Percentiles rank a stretch among this genome's conserved stretches.
Conservation (phyloP, 495 filamentous ascomycete species). For the Neurospora sp. region DNA sequence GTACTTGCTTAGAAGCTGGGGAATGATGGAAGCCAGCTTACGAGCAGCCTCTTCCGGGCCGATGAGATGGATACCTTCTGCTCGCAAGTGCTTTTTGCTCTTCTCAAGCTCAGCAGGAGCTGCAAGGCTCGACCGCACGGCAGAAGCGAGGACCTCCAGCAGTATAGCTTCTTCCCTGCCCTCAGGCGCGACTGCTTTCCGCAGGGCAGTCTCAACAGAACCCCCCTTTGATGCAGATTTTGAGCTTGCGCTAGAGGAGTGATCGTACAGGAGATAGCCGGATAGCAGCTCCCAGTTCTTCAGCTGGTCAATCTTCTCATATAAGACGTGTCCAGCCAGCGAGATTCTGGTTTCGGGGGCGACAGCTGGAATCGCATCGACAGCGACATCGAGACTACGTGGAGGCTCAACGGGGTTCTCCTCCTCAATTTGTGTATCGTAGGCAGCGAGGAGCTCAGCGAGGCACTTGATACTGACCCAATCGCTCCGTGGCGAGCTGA, state of each 20-base stretch:
- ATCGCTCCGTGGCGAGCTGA: slow-evolving; percentile 58
- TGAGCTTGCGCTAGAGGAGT: slow-evolving; percentile 50
- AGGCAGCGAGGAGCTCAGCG: slow-evolving; percentile 69
- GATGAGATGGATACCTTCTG: slow-evolving; percentile 42
- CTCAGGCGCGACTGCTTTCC: slow-evolving; percentile 56
- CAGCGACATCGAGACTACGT: slow-evolving; percentile 33
- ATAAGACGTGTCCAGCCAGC: slow-evolving; percentile 75
- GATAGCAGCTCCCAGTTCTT: slow-evolving; percentile 80
- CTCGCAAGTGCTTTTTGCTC: slow-evolving; percentile 48
- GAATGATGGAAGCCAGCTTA: slow-evolving; percentile 66
- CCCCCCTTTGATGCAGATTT: slow-evolving; percentile 29
- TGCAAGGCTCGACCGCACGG: slow-evolving; percentile 58
- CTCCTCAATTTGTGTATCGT: slow-evolving; percentile 49
- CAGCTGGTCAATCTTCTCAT: slow-evolving; percentile 68
- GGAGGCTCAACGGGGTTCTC: slow-evolving; percentile 31
- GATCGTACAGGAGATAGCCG: slow-evolving; percentile 86
- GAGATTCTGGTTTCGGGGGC: slow-evolving; percentile 69
- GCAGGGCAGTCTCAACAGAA: slow-evolving; percentile 45
- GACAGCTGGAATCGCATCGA: slow-evolving; percentile 42
- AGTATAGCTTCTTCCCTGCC: slow-evolving; percentile 76
- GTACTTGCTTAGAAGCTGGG: slow-evolving; percentile 80
- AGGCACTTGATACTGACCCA: slow-evolving; percentile 92
- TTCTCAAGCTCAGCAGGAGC: slow-evolving; percentile 53
- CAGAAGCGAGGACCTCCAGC: slow-evolving; percentile 73
- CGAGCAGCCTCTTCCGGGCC: slow-evolving; percentile 65